phyloP scores from a whole-genome alignment of 768 basidiomycete species.

The Auriscalpium microsporum region DNA sequence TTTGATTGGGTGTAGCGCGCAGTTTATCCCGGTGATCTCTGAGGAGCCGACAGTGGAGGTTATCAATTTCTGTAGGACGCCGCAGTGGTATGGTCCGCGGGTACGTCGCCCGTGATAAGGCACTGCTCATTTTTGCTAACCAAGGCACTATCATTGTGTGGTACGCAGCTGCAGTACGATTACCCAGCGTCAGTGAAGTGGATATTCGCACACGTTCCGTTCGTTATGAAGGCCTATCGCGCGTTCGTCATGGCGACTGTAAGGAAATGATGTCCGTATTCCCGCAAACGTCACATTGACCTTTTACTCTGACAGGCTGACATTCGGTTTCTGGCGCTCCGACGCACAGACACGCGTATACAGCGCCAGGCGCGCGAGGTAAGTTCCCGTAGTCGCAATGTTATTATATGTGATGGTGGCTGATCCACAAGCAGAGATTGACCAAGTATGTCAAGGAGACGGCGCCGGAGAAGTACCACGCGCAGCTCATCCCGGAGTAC shows the following conservation, averaged over 20 bases:
- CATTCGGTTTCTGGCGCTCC: background rate
- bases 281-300: background rate
- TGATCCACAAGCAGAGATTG: conserved; percentile 26
- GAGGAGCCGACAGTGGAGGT: conserved; percentile 40
- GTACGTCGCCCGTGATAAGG: conserved; percentile 21
- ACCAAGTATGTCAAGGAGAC: conserved; percentile 36
- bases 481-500: conserved; percentile 40
- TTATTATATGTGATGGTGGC: background rate
- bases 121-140: background rate
- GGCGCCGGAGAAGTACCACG: conserved; percentile 28
- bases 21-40: conserved; percentile 47
- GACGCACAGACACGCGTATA: background rate
- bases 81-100: conserved; percentile 47
- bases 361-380: conserved; percentile 1
- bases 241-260: conserved; percentile 41
- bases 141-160: background rate
- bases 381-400: background rate
- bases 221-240: conserved; percentile 39
- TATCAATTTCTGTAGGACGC: conserved; percentile 48
- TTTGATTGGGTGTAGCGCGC: conserved; percentile 33
- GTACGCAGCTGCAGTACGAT: conserved; percentile 26
- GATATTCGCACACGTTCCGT: conserved; percentile 46
- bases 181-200: conserved; percentile 41
- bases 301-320: conserved; percentile 1
- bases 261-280: conserved; percentile 6